Conservation (phyloP, 805 yeast species). For the Groenewaldozyma tartarivorans region DNA sequence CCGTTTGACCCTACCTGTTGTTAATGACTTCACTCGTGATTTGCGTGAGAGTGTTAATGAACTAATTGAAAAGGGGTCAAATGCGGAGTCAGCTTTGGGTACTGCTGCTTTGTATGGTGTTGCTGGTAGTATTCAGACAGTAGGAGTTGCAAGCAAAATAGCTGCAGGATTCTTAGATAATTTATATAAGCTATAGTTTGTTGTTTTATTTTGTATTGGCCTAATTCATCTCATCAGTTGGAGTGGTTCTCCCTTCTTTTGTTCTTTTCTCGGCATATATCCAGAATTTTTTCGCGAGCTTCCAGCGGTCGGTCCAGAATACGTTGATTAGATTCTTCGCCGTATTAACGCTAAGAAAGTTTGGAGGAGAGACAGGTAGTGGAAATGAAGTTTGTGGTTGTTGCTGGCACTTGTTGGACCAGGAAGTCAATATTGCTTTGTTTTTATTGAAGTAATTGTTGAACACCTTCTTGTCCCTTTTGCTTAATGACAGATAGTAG, state of each 20-base stretch:
- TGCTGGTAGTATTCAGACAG: constrained; percentile 81
- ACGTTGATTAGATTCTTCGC: no score
- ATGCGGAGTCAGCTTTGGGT: constrained; percentile 27
- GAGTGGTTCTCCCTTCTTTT: not conserved
- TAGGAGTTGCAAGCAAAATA: constrained; percentile 72
- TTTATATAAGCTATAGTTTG: constrained; percentile 44
- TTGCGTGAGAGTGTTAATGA: constrained; percentile 38
- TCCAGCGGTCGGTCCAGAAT: not conserved
- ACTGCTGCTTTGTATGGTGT: constrained; percentile 93
- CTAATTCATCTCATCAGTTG: not conserved
- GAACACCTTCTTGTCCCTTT: no score
- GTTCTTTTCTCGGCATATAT: not conserved
- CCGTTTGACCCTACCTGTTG: constrained; percentile 49
- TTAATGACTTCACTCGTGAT: constrained; percentile 49
- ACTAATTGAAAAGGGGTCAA: constrained; percentile 26
- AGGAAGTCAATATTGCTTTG: no score
- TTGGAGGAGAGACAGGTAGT: no score
- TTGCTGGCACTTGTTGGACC: no score
- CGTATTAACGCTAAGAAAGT: no score
- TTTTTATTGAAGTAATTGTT: no score
- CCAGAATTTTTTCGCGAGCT: no score
- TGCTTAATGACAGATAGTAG: no score
- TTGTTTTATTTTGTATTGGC: no score
- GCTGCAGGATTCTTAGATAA: constrained; percentile 77
- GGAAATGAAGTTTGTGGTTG: no score